Conservation (phyloP, 2,329 filamentous ascomycete genomes). For the Botrytis porri region DNA sequence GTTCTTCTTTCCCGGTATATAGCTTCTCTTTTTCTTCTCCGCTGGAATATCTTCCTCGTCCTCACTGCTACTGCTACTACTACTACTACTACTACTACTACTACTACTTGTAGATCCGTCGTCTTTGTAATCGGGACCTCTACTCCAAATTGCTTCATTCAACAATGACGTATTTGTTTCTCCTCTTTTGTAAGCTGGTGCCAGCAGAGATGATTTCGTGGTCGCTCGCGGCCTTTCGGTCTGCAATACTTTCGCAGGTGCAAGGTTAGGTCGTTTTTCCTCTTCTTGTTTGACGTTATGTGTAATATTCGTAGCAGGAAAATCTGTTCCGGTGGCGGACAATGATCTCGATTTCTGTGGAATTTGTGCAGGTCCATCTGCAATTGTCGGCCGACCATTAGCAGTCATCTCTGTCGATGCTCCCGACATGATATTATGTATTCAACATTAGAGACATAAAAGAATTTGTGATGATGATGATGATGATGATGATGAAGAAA, state of each 20-base stretch:
- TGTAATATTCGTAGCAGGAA: neutral
- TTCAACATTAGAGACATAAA: constrained; percentile 8
- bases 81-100: constrained; percentile 31
- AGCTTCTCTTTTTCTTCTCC: constrained; percentile 10
- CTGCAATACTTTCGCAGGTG: constrained; percentile 26
- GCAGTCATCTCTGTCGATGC: constrained; percentile 4
- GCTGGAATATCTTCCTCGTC: constrained; percentile 23
- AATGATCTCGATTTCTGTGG: neutral
- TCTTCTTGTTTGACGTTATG: neutral
- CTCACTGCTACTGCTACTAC: constrained; percentile 31
- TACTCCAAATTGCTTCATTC: constrained; percentile 32
- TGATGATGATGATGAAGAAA: neutral
- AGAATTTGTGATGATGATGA: neutral
- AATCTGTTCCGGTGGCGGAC: neutral
- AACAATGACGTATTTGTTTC: constrained; percentile 31
- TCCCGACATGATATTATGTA: neutral
- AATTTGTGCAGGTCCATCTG: neutral
- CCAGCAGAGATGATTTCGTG: constrained; percentile 24
- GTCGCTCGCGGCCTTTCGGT: constrained; percentile 30
- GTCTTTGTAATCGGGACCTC: constrained; percentile 15
- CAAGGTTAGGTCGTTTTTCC: constrained; percentile 7
- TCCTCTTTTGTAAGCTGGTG: constrained; percentile 24
- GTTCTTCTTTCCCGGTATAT: constrained; percentile 3
- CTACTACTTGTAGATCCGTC: constrained; percentile 22
- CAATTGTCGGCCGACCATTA: neutral